Base-by-base conservation (phyloP, 352 stramenopile genomes). In the Globisporangium echinulatum region DNA sequence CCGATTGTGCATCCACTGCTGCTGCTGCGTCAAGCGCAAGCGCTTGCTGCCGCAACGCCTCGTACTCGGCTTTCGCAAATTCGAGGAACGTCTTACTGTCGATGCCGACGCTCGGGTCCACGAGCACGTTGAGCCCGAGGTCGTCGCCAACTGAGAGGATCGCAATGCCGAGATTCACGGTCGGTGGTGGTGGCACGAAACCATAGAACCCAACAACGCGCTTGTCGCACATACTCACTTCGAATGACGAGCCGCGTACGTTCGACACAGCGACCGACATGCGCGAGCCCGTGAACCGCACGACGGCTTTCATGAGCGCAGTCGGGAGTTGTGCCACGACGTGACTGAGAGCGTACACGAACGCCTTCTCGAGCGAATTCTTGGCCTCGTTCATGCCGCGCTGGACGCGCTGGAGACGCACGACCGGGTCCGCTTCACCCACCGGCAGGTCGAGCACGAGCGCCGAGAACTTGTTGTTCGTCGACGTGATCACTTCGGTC, bases 391-490 rank as follows among this genome's bases (percentile, higher is more conserved):
- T 75, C 79, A 93, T 90, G 19, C 77, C 66, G 52, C 33, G 14
- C 17, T 69, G 78, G 56, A 91, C 70, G 8, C 74, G 50, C 42
- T 59, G 38, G 46, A 90, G 72, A n/a, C 83, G 81, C 62, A 77
- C 58, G n/a, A 68, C 59, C 5, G 73, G 53, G 53, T 90, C 71
- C 2, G 59, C 62, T 0, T 85, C 59, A 19, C 83, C 83, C 7
- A 93, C 56, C 0, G 83, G 83, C 46, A 93, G 77, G 52, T 93
- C 79, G 38, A 93, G 76, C 17, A 90, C 59, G 13, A 93, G 62
- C 43, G 83, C 82, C 38, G 81, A 91, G 65, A 93, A 93, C 53
- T 84, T 84, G 67, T 93, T 93, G 71, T 71, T 71, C 10, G 81
- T 76, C 52, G 76, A 66, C 37, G 56, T 66, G 49, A 92, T 83